Base-by-base conservation (phyloP, 345 rosid genomes). In the Cochlearia excelsa region DNA sequence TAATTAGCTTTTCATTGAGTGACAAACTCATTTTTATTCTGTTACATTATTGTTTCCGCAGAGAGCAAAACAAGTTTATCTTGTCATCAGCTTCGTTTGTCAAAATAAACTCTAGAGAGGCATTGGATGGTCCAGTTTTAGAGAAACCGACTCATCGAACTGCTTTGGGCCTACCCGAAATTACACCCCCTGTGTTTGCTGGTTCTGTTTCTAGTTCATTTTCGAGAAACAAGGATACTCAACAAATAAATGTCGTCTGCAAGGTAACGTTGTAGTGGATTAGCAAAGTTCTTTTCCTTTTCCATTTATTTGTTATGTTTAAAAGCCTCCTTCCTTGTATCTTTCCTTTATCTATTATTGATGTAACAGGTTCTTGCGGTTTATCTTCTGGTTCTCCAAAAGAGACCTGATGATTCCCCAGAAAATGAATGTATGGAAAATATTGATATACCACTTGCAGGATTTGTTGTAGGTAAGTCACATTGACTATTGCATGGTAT, bases 401-500 rank as follows among this genome's bases (percentile, higher is more conserved):
- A 68, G 54, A 66, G 50, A 29, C 63, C 75, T 9, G 65, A 75
- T 48, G 68, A 60, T 51, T 48, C 57, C 49, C 61, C 70, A 26
- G 56, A 7, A 58, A 26, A 46, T 28, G 23, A 65, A 54, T 54
- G 29, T 53, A 47, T 62, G 57, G 54, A 54, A 42, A 73, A 10
- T 71, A 57, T 92, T 46, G 75, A 79, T 61, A 84, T 92, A 74
- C 88, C 93, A 46, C 76, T 92, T 51, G 88, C 83, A 46, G 82
- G 88, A 49, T 82, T 92, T 81, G 71, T 82, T 54, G 59, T 88
- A 58, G 97, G 98, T 86, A 75, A 80, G 80, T 67, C 77, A 11
- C 62, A 56, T 48, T 39, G 23, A 55, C 61, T 55, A 30, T 54
- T 57, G 30, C 55, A 46, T 41, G 33, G 42, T 3, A 26, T 34